These are phyloP conservation scores for Wilcoxina mikolae DNA, from an alignment of 495 filamentous ascomycete species.

Conservation along the genomic window DNA sequence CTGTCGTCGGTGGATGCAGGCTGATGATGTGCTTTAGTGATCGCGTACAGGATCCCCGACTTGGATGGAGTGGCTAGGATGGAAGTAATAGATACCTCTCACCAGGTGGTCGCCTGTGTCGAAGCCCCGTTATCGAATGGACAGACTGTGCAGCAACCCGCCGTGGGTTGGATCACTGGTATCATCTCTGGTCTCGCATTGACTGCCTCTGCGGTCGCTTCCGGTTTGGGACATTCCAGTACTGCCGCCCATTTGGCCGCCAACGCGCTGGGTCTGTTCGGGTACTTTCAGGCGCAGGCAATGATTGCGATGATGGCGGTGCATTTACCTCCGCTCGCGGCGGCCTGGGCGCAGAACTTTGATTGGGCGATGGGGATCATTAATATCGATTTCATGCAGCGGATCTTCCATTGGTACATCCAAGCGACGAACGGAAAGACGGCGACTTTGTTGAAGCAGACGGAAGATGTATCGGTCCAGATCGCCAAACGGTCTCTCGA, in stretches of 20 bases:
- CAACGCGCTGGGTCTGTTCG: constrained; percentile 81
- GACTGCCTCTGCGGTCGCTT: constrained; percentile 58
- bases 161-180: constrained; percentile 71
- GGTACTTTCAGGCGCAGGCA: constrained; percentile 86
- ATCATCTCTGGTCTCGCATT: constrained; percentile 67
- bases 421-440: constrained; percentile 75
- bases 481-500: constrained; percentile 41
- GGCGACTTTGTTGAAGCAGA: constrained; percentile 55
- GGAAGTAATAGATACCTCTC: constrained; percentile 40
- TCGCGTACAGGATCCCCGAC: constrained; percentile 77
- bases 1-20: background rate
- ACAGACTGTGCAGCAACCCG: constrained; percentile 72
- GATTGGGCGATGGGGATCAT: constrained; percentile 96
- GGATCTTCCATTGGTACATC: constrained; percentile 84
- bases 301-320: constrained; percentile 73
- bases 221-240: constrained; percentile 67
- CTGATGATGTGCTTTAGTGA: constrained; percentile 25
- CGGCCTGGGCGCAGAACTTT: constrained; percentile 90
- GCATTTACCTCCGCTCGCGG: constrained; percentile 66
- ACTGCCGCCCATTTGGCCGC: constrained; percentile 83
- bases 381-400: constrained; percentile 64
- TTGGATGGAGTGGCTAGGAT: constrained; percentile 70
- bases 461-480: constrained; percentile 61
- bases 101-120: constrained; percentile 58
- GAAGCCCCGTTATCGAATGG: constrained; percentile 77